Conservation (phyloP, 176 grass and related monocot genomes). For the Oryza meridionalis region DNA sequence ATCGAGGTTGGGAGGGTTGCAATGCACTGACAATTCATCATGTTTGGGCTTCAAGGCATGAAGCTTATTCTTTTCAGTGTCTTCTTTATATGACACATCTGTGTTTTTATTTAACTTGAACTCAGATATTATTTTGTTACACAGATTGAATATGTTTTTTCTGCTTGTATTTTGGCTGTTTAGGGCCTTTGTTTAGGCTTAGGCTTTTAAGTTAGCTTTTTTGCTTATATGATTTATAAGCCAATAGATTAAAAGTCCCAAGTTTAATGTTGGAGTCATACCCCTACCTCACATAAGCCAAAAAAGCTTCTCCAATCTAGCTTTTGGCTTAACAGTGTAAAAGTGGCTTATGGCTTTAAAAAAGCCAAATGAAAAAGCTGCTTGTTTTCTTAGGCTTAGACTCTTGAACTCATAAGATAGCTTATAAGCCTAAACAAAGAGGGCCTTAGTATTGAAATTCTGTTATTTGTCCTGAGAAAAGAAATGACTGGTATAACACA, state of each 20-base stretch:
- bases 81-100: neutral
- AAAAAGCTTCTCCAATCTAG: no score
- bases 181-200: neutral
- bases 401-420: no score
- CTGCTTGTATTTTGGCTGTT: slow-evolving; percentile 16
- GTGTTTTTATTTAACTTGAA: neutral
- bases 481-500: slow-evolving; percentile 3
- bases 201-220: no score
- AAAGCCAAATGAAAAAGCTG: no score
- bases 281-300: no score
- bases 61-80: neutral
- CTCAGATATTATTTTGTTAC: neutral
- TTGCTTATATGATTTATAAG: no score
- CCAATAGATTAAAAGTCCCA: no score
- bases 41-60: slow-evolving; percentile 9
- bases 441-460: neutral
- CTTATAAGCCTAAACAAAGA: no score
- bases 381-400: no score
- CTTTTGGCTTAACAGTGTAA: no score
- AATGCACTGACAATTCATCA: slow-evolving; percentile 11
- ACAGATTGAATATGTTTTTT: neutral
- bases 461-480: slow-evolving; percentile 3
- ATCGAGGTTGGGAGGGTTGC: neutral
- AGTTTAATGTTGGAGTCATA: no score
- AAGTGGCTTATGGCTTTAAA: no score